Conservation (phyloP, 192 early-diverging fungal species). For the Cetraspora pellucida region DNA sequence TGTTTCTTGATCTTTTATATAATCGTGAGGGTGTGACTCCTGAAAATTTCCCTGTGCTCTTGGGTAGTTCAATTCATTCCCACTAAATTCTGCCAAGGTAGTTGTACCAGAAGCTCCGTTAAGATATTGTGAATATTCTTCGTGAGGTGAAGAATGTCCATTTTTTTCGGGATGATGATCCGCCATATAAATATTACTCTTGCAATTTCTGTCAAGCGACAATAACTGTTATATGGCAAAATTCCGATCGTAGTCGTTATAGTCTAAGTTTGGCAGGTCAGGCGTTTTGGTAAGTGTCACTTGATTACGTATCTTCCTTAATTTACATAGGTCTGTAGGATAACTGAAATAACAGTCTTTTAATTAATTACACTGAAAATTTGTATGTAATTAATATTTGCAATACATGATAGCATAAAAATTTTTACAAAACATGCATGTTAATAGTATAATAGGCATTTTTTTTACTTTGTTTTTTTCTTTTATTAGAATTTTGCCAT, state of each 20-base stretch:
- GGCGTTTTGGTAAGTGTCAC: not conserved
- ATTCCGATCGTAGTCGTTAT: not conserved
- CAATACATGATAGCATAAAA: too few relatives aligned
- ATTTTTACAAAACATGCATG: too few relatives aligned
- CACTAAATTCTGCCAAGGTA: not conserved
- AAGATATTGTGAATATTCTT: not conserved
- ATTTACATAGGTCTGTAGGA: too few relatives aligned
- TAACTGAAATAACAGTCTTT: too few relatives aligned
- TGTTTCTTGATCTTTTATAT: slow-evolving; percentile 52
- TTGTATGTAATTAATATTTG: too few relatives aligned
- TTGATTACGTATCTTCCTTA: too few relatives aligned
- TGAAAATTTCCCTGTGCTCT: not conserved
- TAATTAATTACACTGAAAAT: too few relatives aligned
- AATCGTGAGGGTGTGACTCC: not conserved
- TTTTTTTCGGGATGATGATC: slow-evolving; percentile 26
- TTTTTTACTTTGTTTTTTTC: too few relatives aligned
- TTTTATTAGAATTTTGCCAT: too few relatives aligned
- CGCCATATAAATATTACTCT: slow-evolving; percentile 18
- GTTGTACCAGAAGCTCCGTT: not conserved
- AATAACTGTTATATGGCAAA: not conserved
- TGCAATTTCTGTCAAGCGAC: not conserved
- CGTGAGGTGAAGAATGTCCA: not conserved
- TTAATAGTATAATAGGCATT: too few relatives aligned
- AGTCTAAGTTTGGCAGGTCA: not conserved
- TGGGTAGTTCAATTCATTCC: not conserved